phyloP scores from a whole-genome alignment of 768 basidiomycete species.

The Rhizopogon salebrosus region DNA sequence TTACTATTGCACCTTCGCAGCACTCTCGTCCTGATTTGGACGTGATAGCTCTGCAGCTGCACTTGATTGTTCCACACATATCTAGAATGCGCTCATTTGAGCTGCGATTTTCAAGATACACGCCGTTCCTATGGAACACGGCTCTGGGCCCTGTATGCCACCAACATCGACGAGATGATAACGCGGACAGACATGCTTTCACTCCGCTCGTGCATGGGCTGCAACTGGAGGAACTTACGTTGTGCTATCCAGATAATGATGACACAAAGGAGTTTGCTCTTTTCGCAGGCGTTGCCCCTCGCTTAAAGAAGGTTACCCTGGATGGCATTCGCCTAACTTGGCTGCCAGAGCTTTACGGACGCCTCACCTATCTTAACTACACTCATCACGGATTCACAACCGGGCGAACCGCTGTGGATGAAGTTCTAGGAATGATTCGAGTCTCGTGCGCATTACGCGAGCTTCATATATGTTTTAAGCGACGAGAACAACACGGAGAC shows the following conservation, averaged over 20 bases:
- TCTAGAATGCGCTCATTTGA: slow-evolving; percentile 59
- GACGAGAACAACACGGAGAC: slow-evolving; percentile 22
- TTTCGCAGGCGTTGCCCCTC: slow-evolving; percentile 59
- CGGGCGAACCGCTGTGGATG: slow-evolving; percentile 50
- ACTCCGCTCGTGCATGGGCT: slow-evolving; percentile 31
- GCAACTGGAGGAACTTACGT: slow-evolving; percentile 47
- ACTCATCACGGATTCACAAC: slow-evolving; percentile 66
- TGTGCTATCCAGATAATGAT: slow-evolving; percentile 61
- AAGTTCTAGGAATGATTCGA: slow-evolving; percentile 53
- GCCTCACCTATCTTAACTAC: slow-evolving; percentile 62
- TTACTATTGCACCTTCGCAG: slow-evolving; percentile 37
- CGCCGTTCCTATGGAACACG: slow-evolving; percentile 66
- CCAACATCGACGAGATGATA: slow-evolving; percentile 17
- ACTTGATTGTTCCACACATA: slow-evolving; percentile 43
- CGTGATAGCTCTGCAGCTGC: slow-evolving; percentile 57
- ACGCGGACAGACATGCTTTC: slow-evolving; percentile 3
- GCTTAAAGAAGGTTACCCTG: slow-evolving; percentile 48
- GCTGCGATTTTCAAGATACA: slow-evolving; percentile 48
- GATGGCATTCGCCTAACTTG: slow-evolving; percentile 62
- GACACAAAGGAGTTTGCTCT: slow-evolving; percentile 63
- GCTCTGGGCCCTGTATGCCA: slow-evolving; percentile 52
- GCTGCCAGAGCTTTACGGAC: slow-evolving; percentile 56
- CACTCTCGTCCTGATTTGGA: slow-evolving; percentile 25
- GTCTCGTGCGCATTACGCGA: slow-evolving; percentile 49
- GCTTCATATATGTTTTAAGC: slow-evolving; percentile 51